A percentile compares a stretch with the other conserved stretches of the same genome.
Evolutionary conservation across 768 basidiomycete species (phyloP).

Genomic region (Amanita subjunquillea): DNA sequence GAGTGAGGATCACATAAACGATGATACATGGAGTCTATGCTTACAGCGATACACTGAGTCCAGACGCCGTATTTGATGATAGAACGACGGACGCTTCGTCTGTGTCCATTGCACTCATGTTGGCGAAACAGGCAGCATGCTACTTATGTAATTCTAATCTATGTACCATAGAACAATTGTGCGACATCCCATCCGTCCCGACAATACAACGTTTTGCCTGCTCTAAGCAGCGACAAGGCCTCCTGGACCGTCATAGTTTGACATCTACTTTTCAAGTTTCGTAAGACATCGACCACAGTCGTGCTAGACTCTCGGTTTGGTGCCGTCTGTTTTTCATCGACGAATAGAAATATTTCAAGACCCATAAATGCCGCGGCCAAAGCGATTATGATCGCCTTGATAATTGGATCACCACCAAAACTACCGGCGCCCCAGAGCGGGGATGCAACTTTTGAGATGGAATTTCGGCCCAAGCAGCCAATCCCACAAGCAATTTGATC

Average conservation of each 20-base stretch:
- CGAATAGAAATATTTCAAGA: constrained; percentile 14
- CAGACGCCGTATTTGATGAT: constrained; percentile 60
- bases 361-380: constrained; percentile 18
- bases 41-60: constrained; percentile 66
- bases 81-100: constrained; percentile 71
- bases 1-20: constrained; percentile 7
- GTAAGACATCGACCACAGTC: not conserved
- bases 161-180: not conserved
- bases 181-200: not conserved
- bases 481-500: constrained; percentile 18
- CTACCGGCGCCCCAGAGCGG: constrained; percentile 25
- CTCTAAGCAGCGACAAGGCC: not conserved
- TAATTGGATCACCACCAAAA: constrained; percentile 21
- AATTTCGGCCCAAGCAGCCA: constrained; percentile 12
- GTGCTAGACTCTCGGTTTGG: not conserved
- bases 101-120: constrained; percentile 62
- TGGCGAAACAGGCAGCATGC: constrained; percentile 2
- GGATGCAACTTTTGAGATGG: constrained; percentile 15
- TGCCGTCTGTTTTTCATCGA: constrained; percentile 12
- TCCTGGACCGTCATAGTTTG: not conserved
- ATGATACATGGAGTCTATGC: constrained; percentile 15
- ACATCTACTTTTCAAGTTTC: not conserved
- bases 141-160: not conserved
- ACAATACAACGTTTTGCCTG: not conserved
- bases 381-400: constrained; percentile 19